phyloP scores from a whole-genome alignment of 805 yeast genomes.

The Candida sanyiensis region DNA sequence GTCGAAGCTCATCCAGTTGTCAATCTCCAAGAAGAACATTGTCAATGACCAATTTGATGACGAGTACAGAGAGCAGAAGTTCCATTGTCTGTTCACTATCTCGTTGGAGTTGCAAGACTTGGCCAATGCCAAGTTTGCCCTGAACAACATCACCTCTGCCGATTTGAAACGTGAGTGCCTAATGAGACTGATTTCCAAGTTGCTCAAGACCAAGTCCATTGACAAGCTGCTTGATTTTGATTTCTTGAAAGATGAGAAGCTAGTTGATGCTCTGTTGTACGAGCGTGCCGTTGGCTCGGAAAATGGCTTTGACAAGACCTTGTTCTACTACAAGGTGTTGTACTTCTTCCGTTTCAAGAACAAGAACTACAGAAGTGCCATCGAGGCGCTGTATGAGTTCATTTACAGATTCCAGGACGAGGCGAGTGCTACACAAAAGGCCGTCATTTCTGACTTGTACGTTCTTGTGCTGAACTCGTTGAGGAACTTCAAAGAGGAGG shows the following conservation, averaged over 20 bases:
- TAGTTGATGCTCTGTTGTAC: slow-evolving; percentile 38
- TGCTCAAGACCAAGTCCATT: slow-evolving; percentile 36
- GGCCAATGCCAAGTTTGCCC: slow-evolving; percentile 30
- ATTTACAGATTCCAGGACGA: slow-evolving; percentile 24
- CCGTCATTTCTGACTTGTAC: slow-evolving; percentile 32
- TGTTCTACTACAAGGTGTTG: slow-evolving; percentile 44
- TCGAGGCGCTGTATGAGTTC: slow-evolving; percentile 38
- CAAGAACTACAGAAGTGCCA: slow-evolving; percentile 46
- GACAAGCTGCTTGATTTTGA: slow-evolving; percentile 36
- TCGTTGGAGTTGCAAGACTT: slow-evolving; percentile 28
- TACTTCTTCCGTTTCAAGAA: slow-evolving; percentile 46
- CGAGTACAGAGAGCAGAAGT: slow-evolving; percentile 20
- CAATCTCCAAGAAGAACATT: slow-evolving; percentile 18
- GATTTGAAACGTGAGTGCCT: slow-evolving; percentile 22
- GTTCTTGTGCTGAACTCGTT: slow-evolving; percentile 35
- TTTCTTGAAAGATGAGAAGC: slow-evolving; percentile 37
- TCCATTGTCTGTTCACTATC: slow-evolving; percentile 22
- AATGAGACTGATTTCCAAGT: slow-evolving; percentile 32
- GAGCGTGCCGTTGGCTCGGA: slow-evolving; percentile 21
- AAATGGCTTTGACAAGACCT: slow-evolving; percentile 27
- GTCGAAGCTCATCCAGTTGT: slow-evolving; percentile 29
- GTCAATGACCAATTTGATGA: slow-evolving; percentile 19
- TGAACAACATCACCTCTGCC: slow-evolving; percentile 22
- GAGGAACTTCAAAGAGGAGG: slow-evolving; percentile 31
- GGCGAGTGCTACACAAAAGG: slow-evolving; percentile 7